Evolutionary conservation across 2,329 filamentous ascomycete genomes (phyloP), one percentile per base, ranked within the genome.

Genomic region (Apiospora rasikravindrae): DNA sequence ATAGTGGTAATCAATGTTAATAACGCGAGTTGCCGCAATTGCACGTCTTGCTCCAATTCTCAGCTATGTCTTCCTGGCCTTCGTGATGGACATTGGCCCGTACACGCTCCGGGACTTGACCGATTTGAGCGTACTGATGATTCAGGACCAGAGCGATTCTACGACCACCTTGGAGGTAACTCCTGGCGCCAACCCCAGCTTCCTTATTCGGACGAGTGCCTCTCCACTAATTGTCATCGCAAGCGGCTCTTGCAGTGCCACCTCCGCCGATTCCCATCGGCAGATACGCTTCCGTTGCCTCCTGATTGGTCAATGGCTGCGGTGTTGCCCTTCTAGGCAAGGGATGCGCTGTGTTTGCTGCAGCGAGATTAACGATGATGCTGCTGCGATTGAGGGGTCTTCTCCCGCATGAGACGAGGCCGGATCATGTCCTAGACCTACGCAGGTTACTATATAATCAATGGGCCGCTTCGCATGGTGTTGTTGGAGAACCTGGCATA

Each of bases 11-110:
- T 64, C 19, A 64, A 64, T 64, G 57, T 40, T 64, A 64, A 64
- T 64, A 64, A 33, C 40, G 57, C 57, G 57, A n/a, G 57, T 64
- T 64, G 57, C 57, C 57, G 57, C 57, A 64, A 64, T 40, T 64
- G 33, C 33, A 64, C 29, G 33, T 22, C 51, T 64, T 40, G 2
- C 29, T 40, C 57, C 33, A 22, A 24, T 14, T 14, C 22, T 5
- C 19, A 19, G 29, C 29, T 10, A 22, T 61, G 16, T 29, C 19
- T 42, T 13, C 14, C 7, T 24, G 10, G 42, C 24, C n/a, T 67
- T 67, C 13, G 37, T 42, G 64, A 44, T 11, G 22, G 11, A 22
- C n/a, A n/a, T 44, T 45, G 14, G 14, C 4, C 29, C 26, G 6
- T 19, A 13, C 22, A 67, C 19, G 14, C 22, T 11, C 24, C 29